These are phyloP conservation scores for Quercus ilex DNA, from an alignment of 306 rosid species.

Conservation along the genomic window DNA sequence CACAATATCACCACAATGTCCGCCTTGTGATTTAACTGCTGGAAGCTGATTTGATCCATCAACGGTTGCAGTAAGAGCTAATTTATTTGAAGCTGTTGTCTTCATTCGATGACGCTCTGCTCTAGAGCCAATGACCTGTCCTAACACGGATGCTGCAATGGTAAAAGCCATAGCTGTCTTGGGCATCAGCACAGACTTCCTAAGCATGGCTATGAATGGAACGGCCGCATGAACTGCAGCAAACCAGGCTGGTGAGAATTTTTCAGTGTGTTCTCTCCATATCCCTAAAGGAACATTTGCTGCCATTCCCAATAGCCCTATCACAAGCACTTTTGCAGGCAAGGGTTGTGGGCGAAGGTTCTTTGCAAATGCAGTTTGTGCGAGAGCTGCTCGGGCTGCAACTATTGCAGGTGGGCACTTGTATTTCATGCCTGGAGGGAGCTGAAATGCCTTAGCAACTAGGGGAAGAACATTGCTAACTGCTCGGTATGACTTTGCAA, in stretches of 20 bases:
- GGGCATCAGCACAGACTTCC: constrained; percentile 92
- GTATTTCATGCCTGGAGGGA: constrained; percentile 71
- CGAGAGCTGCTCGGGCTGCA: constrained; percentile 90
- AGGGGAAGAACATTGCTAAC: constrained; percentile 82
- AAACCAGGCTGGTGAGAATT: constrained; percentile 94
- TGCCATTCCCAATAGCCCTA: constrained; percentile 93
- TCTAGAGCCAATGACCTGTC: constrained; percentile 93
- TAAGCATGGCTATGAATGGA: constrained; percentile 92
- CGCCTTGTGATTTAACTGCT: constrained; percentile 30
- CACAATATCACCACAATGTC: constrained; percentile 55
- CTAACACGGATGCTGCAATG: constrained; percentile 86
- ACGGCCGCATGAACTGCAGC: constrained; percentile 96
- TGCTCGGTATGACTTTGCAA: constrained; percentile 91
- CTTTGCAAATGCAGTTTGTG: constrained; percentile 86
- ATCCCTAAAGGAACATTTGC: constrained; percentile 90
- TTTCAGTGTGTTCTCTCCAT: constrained; percentile 96
- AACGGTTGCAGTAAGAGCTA: constrained; percentile 32
- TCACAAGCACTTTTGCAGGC: constrained; percentile 88
- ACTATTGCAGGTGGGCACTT: constrained; percentile 80
- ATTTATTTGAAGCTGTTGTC: constrained; percentile 42
- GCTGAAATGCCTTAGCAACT: constrained; percentile 85
- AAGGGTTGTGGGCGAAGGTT: constrained; percentile 90
- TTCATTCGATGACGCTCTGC: constrained; percentile 81
- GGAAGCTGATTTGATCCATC: constrained; percentile 35
- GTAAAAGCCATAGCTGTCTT: constrained; percentile 97